Evolutionary conservation across 2,329 filamentous ascomycete genomes (phyloP).

Genomic region (Onygenales sp.): DNA sequence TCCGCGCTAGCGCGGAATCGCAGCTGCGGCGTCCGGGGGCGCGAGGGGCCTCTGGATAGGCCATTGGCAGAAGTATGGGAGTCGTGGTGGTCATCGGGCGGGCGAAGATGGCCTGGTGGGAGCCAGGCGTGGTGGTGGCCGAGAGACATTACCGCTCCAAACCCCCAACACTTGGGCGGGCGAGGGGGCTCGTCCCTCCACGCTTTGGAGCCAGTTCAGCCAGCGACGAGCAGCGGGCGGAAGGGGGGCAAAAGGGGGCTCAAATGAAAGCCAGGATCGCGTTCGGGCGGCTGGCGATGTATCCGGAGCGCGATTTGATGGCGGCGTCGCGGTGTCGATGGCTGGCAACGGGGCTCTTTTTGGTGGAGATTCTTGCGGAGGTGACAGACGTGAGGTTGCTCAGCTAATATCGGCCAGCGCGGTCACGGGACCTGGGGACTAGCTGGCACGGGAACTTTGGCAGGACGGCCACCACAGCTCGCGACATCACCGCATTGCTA

Average conservation of each 20-base stretch:
- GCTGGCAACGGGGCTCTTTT: conserved; percentile 19
- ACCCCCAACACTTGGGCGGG: conserved; percentile 37
- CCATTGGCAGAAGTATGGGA: conserved; percentile 32
- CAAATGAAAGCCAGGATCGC: conserved; percentile 9
- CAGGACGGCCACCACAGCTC: no score
- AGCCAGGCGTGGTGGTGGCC: conserved; percentile 61
- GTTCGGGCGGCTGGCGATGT: conserved; percentile 19
- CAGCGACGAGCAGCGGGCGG: conserved; percentile 14
- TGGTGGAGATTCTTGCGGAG: conserved; percentile 33
- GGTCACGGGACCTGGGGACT: conserved; percentile 11
- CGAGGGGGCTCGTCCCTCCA: conserved; percentile 36
- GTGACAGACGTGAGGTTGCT: conserved; percentile 29
- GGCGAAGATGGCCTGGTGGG: conserved; percentile 49
- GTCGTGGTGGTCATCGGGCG: conserved; percentile 49
- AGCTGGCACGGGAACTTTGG: no score
- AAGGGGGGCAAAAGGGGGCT: background rate
- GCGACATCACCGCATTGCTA: no score
- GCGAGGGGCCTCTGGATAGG: conserved; percentile 32
- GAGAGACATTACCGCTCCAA: conserved; percentile 50
- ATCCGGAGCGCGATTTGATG: conserved; percentile 25
- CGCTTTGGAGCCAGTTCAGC: conserved; percentile 28
- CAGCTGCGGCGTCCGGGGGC: conserved; percentile 35
- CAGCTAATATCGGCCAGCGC: conserved; percentile 10
- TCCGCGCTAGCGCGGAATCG: conserved; percentile 35
- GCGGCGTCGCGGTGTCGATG: conserved; percentile 26